Evolutionary conservation across 2,329 filamentous ascomycete genomes (phyloP).

Genomic region (Ophiocordyceps camponoti-leonardi): DNA sequence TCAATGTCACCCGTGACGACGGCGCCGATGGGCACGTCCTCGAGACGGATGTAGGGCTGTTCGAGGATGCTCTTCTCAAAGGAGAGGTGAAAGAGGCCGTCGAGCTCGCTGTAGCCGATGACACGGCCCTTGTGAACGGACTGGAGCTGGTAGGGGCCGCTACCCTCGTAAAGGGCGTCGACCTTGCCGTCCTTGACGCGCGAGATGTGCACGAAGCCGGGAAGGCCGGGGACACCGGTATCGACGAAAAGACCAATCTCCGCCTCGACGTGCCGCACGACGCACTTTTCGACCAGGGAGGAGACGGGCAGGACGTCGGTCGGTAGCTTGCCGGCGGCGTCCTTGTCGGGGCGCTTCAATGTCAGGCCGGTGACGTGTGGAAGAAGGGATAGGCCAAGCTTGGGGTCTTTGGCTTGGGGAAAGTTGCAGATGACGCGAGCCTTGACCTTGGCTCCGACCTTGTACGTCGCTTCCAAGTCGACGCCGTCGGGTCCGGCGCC

Average conservation of each 20-base stretch:
- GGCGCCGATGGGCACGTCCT: conserved; percentile 71
- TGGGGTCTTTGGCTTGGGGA: conserved; percentile 59
- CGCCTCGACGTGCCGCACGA: conserved; percentile 62
- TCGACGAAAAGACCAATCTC: conserved; percentile 69
- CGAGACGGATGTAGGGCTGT: conserved; percentile 77
- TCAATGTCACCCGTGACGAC: conserved; percentile 72
- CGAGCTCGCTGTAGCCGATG: conserved; percentile 71
- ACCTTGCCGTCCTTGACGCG: conserved; percentile 79
- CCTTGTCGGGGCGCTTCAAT: conserved; percentile 19
- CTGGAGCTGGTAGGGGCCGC: conserved; percentile 62
- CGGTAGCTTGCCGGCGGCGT: conserved; percentile 25
- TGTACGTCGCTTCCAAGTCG: conserved; percentile 62
- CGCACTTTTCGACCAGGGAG: conserved; percentile 59
- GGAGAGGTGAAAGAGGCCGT: conserved; percentile 73
- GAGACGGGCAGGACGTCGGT: conserved; percentile 51
- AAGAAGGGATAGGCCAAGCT: conserved; percentile 74
- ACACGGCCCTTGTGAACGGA: conserved; percentile 69
- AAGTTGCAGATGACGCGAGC: conserved; percentile 81
- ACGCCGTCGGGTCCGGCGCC: conserved; percentile 52
- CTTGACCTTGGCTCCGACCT: conserved; percentile 68
- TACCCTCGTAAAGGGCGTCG: conserved; percentile 60
- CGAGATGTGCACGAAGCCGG: conserved; percentile 92
- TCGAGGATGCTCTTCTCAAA: conserved; percentile 69
- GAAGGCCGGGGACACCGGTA: conserved; percentile 42
- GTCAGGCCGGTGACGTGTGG: conserved; percentile 61